Conservation (phyloP, 2,329 filamentous ascomycete species). For the Penicillium sumatraense region DNA sequence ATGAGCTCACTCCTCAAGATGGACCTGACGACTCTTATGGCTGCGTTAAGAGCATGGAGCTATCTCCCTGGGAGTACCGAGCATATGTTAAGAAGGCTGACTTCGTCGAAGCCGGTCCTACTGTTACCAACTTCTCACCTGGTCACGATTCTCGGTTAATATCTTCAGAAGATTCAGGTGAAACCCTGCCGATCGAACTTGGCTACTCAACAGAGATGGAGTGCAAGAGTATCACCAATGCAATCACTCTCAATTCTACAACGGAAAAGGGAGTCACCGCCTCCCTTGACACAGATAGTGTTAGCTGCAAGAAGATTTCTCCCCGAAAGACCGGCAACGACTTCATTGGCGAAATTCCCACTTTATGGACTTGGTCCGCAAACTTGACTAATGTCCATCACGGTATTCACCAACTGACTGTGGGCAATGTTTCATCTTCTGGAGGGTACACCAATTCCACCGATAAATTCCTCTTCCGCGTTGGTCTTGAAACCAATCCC, state of each 20-base stretch:
- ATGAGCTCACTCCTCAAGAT: slow-evolving; percentile 56
- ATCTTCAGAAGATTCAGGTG: slow-evolving; percentile 51
- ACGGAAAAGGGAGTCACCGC: slow-evolving; percentile 53
- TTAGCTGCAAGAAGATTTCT: slow-evolving; percentile 51
- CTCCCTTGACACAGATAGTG: slow-evolving; percentile 47
- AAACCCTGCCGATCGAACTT: slow-evolving; percentile 54
- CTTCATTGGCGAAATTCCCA: slow-evolving; percentile 54
- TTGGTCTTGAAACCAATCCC: slow-evolving; percentile 62
- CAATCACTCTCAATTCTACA: slow-evolving; percentile 58
- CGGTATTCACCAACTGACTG: slow-evolving; percentile 62
- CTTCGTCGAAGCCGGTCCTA: slow-evolving; percentile 57
- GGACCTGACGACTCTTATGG: slow-evolving; percentile 56
- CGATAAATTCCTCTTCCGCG: slow-evolving; percentile 65
- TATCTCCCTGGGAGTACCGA: slow-evolving; percentile 63
- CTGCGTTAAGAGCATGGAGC: slow-evolving; percentile 57
- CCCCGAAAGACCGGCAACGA: slow-evolving; percentile 25
- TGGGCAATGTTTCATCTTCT: slow-evolving; percentile 51
- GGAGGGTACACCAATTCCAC: slow-evolving; percentile 53
- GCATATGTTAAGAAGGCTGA: slow-evolving; percentile 60
- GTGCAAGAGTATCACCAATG: slow-evolving; percentile 57
- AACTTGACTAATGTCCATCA: slow-evolving; percentile 62
- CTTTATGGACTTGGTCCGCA: slow-evolving; percentile 58
- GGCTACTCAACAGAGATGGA: slow-evolving; percentile 66
- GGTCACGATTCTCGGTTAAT: slow-evolving; percentile 64
- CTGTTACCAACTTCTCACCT: slow-evolving; percentile 63